Evolutionary conservation across 2,329 filamentous ascomycete species (phyloP).

Genomic region (Colletotrichum spinosum): DNA sequence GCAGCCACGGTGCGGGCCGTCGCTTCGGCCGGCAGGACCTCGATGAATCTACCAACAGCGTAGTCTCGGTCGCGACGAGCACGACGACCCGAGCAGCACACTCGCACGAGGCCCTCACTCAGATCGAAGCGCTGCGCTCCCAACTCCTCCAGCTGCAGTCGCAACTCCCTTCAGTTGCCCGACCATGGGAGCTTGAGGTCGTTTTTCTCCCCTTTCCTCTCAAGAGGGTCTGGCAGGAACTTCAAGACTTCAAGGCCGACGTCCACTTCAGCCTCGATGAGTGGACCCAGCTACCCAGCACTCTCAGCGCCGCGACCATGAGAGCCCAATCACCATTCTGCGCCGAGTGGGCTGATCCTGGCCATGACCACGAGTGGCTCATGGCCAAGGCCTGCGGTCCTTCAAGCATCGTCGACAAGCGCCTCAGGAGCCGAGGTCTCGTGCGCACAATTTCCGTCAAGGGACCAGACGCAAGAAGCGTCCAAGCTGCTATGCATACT

Average conservation of each 20-base stretch:
- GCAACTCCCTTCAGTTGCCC: conserved; percentile 68
- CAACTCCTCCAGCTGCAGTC: conserved; percentile 69
- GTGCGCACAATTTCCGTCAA: conserved; percentile 72
- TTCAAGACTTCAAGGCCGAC: conserved; percentile 59
- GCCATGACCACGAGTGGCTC: conserved; percentile 69
- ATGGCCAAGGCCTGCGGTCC: conserved; percentile 75
- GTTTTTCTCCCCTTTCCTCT: conserved; percentile 79
- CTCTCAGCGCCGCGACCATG: conserved; percentile 55
- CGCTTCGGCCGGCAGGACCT: conserved; percentile 50
- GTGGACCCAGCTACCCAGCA: conserved; percentile 67
- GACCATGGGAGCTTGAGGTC: conserved; percentile 81
- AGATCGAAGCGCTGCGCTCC: conserved; percentile 62
- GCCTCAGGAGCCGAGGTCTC: conserved; percentile 81
- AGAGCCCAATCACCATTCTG: conserved; percentile 62
- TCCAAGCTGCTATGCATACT: conserved; percentile 71
- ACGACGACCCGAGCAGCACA: conserved; percentile 52
- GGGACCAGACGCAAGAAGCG: conserved; percentile 74
- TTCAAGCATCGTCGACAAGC: conserved; percentile 72
- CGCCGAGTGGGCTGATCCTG: conserved; percentile 59
- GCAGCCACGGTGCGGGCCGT: conserved; percentile 52
- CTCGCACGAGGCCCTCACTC: conserved; percentile 60
- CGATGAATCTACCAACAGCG: conserved; percentile 59
- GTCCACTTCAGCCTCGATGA: conserved; percentile 54
- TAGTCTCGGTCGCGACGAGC: conserved; percentile 59
- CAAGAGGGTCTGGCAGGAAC: conserved; percentile 65